Conservation (phyloP, 352 stramenopile genomes). For the Lagenidium giganteum region DNA sequence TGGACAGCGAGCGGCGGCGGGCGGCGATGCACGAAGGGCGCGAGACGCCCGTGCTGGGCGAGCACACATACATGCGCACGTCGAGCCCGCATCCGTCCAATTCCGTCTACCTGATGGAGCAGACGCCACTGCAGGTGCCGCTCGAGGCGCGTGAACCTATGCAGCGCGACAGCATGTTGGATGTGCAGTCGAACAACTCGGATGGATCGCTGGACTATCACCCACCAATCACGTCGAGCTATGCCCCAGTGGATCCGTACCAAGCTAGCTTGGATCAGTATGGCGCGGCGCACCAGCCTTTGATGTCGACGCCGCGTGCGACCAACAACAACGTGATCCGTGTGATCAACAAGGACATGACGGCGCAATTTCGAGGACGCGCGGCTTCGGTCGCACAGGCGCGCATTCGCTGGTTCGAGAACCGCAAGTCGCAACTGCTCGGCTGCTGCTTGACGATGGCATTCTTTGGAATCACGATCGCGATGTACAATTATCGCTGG, state of each 20-base stretch:
- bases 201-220: too few species aligned
- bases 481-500: slow-evolving; percentile 87
- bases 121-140: too few species aligned
- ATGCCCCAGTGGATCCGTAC: too few species aligned
- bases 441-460: slow-evolving; percentile 83
- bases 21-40: slow-evolving; percentile 24
- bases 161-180: too few species aligned
- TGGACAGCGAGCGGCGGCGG: too few species aligned
- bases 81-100: slow-evolving; percentile 42
- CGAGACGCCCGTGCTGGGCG: slow-evolving; percentile 69
- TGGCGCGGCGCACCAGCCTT: slow-evolving; percentile 42
- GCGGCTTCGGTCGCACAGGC: slow-evolving; percentile 61
- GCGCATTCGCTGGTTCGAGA: slow-evolving; percentile 86
- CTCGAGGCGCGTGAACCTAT: too few species aligned
- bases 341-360: slow-evolving; percentile 90
- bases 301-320: slow-evolving; percentile 49
- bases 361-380: slow-evolving; percentile 74
- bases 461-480: slow-evolving; percentile 79
- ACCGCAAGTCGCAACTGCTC: slow-evolving; percentile 84
- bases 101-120: slow-evolving; percentile 74
- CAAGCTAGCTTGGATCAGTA: too few species aligned
- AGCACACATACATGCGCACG: slow-evolving; percentile 54
- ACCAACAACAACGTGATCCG: slow-evolving; percentile 78
- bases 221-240: too few species aligned
- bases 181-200: too few species aligned